A percentile compares a stretch with the other conserved stretches of the same genome.
Conservation (phyloP, 2,329 filamentous ascomycete species). For the Trichoderma brevicompactum region DNA sequence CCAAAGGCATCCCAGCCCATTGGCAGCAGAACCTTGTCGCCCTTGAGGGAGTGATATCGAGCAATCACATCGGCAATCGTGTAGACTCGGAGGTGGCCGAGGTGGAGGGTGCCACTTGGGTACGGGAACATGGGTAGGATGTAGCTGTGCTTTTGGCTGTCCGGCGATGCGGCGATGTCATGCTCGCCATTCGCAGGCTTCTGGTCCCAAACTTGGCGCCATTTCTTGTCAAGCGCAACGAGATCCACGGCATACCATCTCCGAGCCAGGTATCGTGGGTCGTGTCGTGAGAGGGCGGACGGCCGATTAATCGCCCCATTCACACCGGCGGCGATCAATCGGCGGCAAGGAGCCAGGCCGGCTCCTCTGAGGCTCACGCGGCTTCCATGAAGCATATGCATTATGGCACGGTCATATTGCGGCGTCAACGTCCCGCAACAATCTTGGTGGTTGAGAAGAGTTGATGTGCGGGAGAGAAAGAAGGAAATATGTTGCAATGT, state of each 20-base stretch:
- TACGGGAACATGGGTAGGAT: conserved; percentile 94
- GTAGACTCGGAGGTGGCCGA: conserved; percentile 87
- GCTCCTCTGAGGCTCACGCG: conserved; percentile 34
- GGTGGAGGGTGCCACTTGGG: conserved; percentile 82
- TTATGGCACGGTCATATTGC: conserved; percentile 35
- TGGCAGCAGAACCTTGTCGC: conserved; percentile 77
- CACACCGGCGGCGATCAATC: conserved; percentile 5
- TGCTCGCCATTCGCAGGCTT: conserved; percentile 29
- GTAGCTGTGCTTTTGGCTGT: conserved; percentile 57
- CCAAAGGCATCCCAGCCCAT: conserved; percentile 97
- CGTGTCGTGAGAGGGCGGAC: conserved; percentile 19
- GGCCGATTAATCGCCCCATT: conserved; percentile 17
- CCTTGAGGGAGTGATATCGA: conserved; percentile 74
- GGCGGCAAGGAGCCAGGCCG: conserved; percentile 24
- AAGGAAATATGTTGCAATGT: neutral
- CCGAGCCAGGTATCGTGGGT: conserved; percentile 28
- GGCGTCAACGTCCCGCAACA: neutral
- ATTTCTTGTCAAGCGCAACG: conserved; percentile 53
- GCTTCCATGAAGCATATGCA: conserved; percentile 39
- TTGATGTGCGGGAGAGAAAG: neutral
- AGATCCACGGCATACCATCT: conserved; percentile 53
- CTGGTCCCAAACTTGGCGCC: conserved; percentile 53
- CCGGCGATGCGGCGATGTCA: conserved; percentile 23
- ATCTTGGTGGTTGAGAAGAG: neutral
- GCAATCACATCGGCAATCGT: conserved; percentile 87